Evolutionary conservation across 2,329 filamentous ascomycete species (phyloP).

Genomic region (Dactylellina sp.): DNA sequence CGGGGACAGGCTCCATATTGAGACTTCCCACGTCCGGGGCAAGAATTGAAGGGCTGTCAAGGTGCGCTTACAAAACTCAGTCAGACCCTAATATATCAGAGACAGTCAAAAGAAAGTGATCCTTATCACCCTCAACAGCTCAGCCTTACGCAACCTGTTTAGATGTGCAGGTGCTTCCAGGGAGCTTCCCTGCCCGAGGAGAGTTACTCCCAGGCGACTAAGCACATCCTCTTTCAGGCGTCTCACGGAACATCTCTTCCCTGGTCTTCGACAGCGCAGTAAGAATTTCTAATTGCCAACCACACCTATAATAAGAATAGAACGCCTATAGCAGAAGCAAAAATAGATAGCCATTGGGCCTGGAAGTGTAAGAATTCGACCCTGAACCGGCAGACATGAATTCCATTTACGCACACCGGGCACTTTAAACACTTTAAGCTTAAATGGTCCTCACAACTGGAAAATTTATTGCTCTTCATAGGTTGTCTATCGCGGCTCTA

Average conservation of each 20-base stretch:
- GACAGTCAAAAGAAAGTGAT: slow-evolving; percentile 15
- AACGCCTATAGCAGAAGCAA: slow-evolving; percentile 37
- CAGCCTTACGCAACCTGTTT: slow-evolving; percentile 41
- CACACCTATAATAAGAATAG: slow-evolving; percentile 48
- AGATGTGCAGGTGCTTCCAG: slow-evolving; percentile 10
- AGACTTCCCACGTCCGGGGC: slow-evolving; percentile 18
- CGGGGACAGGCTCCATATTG: slow-evolving; percentile 26
- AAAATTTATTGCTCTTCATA: neutral
- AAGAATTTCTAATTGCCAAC: slow-evolving; percentile 56
- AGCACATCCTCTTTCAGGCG: slow-evolving; percentile 34
- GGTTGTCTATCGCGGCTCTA: slow-evolving; percentile 28
- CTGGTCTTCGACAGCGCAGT: slow-evolving; percentile 25
- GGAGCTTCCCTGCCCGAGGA: slow-evolving; percentile 30
- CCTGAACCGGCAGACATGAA: slow-evolving; percentile 14
- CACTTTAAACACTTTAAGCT: slow-evolving; percentile 28
- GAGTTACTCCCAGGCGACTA: slow-evolving; percentile 20
- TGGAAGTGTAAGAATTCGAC: slow-evolving; percentile 15
- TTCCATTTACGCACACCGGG: slow-evolving; percentile 16
- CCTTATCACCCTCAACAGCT: slow-evolving; percentile 17
- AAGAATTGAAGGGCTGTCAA: slow-evolving; percentile 1
- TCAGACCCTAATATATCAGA: slow-evolving; percentile 27
- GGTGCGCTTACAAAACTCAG: slow-evolving; percentile 29
- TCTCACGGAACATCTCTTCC: slow-evolving; percentile 11
- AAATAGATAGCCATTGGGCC: slow-evolving; percentile 17
- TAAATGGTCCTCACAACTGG: slow-evolving; percentile 24